Evolutionary conservation across 352 stramenopile species (phyloP), one percentile per base, ranked within the genome.

Genomic region (Pythium periplocum): DNA sequence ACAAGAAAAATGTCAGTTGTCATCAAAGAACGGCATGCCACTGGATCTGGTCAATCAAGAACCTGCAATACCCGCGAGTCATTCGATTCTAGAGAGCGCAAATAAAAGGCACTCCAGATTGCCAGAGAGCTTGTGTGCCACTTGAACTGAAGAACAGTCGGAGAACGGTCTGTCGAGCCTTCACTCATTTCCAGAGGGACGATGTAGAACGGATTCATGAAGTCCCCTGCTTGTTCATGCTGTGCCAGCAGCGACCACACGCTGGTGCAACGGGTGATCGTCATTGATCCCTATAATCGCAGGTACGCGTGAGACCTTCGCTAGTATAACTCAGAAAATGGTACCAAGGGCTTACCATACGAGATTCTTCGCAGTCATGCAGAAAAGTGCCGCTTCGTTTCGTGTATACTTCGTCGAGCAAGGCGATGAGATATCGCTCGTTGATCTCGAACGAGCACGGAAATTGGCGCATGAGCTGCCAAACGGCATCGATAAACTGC

Each of bases 401-500:
- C 38, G 71, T 87, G 66, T 99, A 99, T 6, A 98, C 78, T 69
- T 99, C 93, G 55, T 99, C 96, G 1, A 97, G 80, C 1, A 99
- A 53, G 36, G 93, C 81, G 26, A 98, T 83, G 39, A 99, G 68
- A 55, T 81, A 94, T 8, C 71, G 70, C 55, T 96, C 85, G 62
- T 95, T 99, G 69, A 99, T 99, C 73, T 99, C 97, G 53, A 99
- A 99, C 37, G 84, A 96, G 47, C 93, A 93, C 8, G 97, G 97
- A 49, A 97, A 98, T 51, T 99, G 96, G 43, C 92, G 85, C 41
- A 97, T 84, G 12, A 99, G 70, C 76, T 99, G 97, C 79, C 92
- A 99, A 11, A 99, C 90, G 37, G 93, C 98, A 73, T 99, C 97
- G 7, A 99, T 68, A 61, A 98, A 99, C 72, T 99, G 96, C 51